Conservation (phyloP, 176 grass and related monocot species). For the Oryza brachyantha region DNA sequence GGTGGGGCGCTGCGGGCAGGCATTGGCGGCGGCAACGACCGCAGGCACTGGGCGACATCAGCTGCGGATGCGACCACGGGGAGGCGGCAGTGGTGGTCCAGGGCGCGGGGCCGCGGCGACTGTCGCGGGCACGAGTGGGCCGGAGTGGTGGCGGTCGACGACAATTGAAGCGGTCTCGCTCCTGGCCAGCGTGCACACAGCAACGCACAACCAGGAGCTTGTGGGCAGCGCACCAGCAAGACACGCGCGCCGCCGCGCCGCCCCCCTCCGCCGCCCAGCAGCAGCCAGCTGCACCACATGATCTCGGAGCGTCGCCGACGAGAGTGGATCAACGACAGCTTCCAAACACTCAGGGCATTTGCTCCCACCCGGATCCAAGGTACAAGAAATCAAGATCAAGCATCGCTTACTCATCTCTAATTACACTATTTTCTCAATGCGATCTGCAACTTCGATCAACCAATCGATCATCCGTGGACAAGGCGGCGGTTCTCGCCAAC, state of each 20-base stretch:
- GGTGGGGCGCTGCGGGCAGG: too few relatives aligned
- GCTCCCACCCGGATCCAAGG: slow-evolving; percentile 63
- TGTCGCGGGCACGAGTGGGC: too few relatives aligned
- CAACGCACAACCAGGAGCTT: slow-evolving; percentile 15
- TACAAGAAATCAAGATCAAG: background rate
- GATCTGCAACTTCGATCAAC: too few relatives aligned
- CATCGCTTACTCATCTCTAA: background rate
- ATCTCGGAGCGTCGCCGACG: slow-evolving; percentile 66
- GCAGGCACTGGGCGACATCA: too few relatives aligned
- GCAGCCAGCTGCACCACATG: slow-evolving; percentile 71
- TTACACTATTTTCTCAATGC: too few relatives aligned
- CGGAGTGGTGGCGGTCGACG: too few relatives aligned
- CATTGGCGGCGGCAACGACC: too few relatives aligned
- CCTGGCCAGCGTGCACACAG: slow-evolving; percentile 22
- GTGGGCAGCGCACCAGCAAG: background rate
- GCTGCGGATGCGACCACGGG: too few relatives aligned
- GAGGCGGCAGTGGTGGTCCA: too few relatives aligned
- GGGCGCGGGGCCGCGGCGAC: too few relatives aligned
- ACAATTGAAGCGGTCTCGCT: too few relatives aligned
- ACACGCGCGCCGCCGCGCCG: background rate
- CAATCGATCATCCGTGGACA: slow-evolving; percentile 33
- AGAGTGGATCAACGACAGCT: slow-evolving; percentile 75
- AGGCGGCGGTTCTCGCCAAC: slow-evolving; percentile 55
- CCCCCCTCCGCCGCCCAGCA: background rate
- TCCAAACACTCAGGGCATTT: slow-evolving; percentile 51